phyloP scores from a whole-genome alignment of 805 yeast species.

The Ogataea methylovora region DNA sequence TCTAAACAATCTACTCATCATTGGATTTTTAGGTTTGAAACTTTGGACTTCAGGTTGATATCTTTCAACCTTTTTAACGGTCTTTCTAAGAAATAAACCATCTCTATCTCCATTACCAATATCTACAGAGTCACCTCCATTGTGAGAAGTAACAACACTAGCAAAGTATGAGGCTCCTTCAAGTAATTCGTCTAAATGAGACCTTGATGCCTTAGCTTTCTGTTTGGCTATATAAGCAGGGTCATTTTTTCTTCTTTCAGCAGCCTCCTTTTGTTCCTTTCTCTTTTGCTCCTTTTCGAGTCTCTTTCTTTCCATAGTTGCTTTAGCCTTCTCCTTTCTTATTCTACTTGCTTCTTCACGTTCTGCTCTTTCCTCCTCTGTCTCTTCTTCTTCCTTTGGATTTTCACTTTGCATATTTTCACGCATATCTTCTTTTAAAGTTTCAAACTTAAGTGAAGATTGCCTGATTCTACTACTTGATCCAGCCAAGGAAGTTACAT shows the following conservation, averaged over 20 bases:
- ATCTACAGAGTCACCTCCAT: conserved; percentile 12
- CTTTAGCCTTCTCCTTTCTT: neutral
- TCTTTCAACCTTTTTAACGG: conserved; percentile 13
- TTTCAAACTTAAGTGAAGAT: conserved; percentile 8
- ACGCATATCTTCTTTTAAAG: conserved; percentile 4
- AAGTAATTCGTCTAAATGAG: conserved; percentile 2
- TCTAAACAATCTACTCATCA: neutral
- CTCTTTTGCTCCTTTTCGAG: neutral
- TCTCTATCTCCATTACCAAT: conserved; percentile 6
- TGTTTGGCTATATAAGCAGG: neutral
- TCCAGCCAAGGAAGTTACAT: conserved; percentile 10
- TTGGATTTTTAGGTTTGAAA: neutral
- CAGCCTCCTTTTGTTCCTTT: conserved; percentile 1
- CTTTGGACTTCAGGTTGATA: conserved; percentile 9
- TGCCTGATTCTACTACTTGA: conserved; percentile 4
- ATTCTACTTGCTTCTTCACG: neutral
- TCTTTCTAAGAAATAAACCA: conserved; percentile 2
- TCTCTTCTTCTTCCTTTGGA: conserved; percentile 1
- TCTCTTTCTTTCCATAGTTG: conserved; percentile 1
- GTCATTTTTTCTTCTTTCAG: conserved; percentile 1
- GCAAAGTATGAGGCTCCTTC: conserved; percentile 3
- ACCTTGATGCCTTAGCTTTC: neutral
- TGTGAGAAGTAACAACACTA: conserved; percentile 1
- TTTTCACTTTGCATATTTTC: neutral
- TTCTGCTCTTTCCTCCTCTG: conserved; percentile 2